A percentile compares a stretch with the other conserved stretches of the same genome.
These are phyloP conservation scores for Eucalyptus pauciflora DNA, from an alignment of 345 rosid genomes.

Conservation along the genomic window DNA sequence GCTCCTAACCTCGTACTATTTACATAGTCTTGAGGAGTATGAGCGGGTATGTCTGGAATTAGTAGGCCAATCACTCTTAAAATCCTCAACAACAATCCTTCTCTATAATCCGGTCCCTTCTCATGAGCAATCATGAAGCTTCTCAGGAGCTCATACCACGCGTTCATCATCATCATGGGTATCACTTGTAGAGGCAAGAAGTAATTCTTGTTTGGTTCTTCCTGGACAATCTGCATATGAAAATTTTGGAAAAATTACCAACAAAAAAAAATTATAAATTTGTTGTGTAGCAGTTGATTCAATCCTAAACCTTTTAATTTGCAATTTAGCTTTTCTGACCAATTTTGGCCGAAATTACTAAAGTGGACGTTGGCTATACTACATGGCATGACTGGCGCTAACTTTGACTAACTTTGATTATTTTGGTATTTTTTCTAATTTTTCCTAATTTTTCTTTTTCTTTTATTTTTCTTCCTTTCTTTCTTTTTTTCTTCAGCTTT, in stretches of 20 bases:
- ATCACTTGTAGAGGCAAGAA: conserved; percentile 24
- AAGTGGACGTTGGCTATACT: background rate
- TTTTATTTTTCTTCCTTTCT: too few relatives aligned
- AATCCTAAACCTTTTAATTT: background rate
- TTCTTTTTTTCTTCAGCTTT: too few relatives aligned
- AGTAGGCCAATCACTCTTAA: background rate
- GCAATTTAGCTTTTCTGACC: background rate
- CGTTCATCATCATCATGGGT: conserved; percentile 26
- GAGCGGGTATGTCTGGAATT: background rate
- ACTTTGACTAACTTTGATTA: background rate
- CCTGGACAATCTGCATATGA: conserved; percentile 20
- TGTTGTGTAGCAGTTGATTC: fast-evolving
- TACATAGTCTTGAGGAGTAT: background rate
- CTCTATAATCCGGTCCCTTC: background rate
- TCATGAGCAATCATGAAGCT: conserved; percentile 6
- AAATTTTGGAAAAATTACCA: background rate
- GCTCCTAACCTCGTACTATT: background rate
- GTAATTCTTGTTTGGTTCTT: conserved; percentile 71
- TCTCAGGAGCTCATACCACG: conserved; percentile 48
- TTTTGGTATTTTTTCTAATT: background rate
- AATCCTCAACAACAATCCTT: background rate
- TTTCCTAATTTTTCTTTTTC: background rate
- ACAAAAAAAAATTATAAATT: background rate
- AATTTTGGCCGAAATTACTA: background rate
- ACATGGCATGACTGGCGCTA: background rate